Conservation (phyloP, 306 rosid species). For the Quercus wislizeni region DNA sequence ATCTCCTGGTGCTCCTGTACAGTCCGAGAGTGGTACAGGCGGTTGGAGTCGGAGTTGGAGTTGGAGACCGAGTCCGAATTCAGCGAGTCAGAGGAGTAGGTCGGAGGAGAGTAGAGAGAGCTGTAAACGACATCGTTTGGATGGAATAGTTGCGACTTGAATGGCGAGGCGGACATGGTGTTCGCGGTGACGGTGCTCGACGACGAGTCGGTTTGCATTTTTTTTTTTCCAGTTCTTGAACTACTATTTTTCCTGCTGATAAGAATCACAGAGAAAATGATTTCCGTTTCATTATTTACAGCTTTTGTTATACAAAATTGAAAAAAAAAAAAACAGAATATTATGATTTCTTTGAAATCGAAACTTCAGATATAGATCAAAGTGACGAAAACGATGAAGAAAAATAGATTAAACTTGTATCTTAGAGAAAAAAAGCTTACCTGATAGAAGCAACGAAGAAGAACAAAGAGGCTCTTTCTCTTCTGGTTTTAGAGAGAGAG, state of each 20-base stretch:
- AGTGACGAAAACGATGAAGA: too few species aligned
- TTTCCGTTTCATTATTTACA: neutral
- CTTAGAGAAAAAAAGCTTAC: slow-evolving; percentile 9
- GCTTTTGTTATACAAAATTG: too few species aligned
- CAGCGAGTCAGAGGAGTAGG: neutral
- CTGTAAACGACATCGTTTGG: slow-evolving; percentile 24
- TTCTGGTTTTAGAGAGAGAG: neutral
- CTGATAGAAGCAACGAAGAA: neutral
- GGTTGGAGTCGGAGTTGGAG: slow-evolving; percentile 11
- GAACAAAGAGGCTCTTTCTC: neutral
- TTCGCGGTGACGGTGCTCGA: slow-evolving; percentile 31
- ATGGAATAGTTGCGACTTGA: slow-evolving; percentile 29
- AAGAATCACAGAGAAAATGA: neutral
- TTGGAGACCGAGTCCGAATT: slow-evolving; percentile 6
- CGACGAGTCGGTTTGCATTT: slow-evolving; percentile 52
- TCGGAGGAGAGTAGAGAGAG: slow-evolving; percentile 46
- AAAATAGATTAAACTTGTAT: too few species aligned
- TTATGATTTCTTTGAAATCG: too few species aligned
- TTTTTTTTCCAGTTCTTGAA: neutral
- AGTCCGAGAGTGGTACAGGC: slow-evolving; percentile 39
- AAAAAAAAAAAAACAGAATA: too few species aligned
- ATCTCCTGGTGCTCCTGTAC: slow-evolving; percentile 83
- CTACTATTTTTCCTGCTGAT: neutral
- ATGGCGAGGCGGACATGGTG: slow-evolving; percentile 5
- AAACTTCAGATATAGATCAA: too few species aligned